Percentiles rank a stretch among this genome's conserved stretches.
Evolutionary conservation across 352 stramenopile genomes (phyloP).

Genomic region (Thraustochytrium striatum): DNA sequence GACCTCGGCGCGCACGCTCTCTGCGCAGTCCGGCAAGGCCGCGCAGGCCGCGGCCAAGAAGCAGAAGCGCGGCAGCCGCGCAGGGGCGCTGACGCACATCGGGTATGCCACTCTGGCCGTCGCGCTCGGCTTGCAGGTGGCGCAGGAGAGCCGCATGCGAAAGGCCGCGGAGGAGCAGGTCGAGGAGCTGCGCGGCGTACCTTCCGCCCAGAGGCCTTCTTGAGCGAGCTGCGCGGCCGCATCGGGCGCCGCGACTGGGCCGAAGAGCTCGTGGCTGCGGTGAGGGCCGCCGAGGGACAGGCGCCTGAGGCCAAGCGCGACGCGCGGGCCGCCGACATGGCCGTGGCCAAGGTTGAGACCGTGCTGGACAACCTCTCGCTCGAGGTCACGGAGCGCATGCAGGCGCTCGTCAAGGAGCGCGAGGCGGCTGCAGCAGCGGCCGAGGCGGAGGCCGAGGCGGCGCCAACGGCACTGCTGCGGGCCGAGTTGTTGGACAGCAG

Average conservation of each 20-base stretch:
- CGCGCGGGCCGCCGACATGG: neutral
- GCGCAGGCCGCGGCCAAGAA: neutral
- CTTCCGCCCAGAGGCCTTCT: neutral
- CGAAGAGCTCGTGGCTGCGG: neutral
- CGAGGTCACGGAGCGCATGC: neutral
- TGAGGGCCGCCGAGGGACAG: neutral
- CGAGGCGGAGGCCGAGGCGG: neutral
- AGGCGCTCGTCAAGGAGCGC: neutral
- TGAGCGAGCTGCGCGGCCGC: neutral
- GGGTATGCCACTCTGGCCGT: constrained; percentile 1
- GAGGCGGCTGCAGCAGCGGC: neutral
- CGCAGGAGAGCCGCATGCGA: neutral
- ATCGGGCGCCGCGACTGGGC: neutral
- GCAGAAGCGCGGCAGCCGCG: neutral
- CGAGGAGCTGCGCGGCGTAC: neutral
- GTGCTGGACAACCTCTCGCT: neutral
- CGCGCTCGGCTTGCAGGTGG: constrained; percentile 29
- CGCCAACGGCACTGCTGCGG: no score
- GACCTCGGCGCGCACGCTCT: neutral
- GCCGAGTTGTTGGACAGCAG: no score
- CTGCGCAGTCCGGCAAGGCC: neutral
- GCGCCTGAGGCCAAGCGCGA: no score
- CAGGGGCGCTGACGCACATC: constrained; percentile 11
- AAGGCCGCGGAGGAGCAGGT: neutral
- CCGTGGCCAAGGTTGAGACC: neutral